These are phyloP conservation scores for Caloboletus inedulis DNA, from an alignment of 1,284 basidiomycete genomes.

Conservation along the genomic window DNA sequence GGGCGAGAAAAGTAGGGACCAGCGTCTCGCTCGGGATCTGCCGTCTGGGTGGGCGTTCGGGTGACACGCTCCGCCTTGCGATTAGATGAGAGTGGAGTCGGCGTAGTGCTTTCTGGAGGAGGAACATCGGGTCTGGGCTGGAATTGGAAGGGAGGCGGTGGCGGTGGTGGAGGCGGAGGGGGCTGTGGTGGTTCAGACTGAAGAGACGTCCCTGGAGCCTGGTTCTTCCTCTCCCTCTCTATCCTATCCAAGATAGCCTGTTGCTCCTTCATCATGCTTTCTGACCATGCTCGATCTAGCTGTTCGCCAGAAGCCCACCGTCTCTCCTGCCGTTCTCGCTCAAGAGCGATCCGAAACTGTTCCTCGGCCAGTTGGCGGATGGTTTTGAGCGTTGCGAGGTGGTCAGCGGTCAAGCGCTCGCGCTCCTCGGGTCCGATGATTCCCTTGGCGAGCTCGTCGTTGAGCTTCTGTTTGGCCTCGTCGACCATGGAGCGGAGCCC, in stretches of 20 bases:
- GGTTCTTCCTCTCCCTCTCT: slow-evolving; percentile 28
- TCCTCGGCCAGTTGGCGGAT: slow-evolving; percentile 41
- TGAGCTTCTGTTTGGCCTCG: slow-evolving; percentile 44
- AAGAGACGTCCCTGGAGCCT: slow-evolving; percentile 1
- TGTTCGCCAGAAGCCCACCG: slow-evolving; percentile 39
- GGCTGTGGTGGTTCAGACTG: slow-evolving; percentile 4
- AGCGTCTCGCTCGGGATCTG: slow-evolving; percentile 25
- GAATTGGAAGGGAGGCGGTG: not conserved
- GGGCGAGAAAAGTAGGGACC: slow-evolving; percentile 17
- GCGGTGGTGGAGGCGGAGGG: not conserved
- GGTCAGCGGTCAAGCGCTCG: slow-evolving; percentile 37
- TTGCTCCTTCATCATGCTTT: slow-evolving; percentile 40
- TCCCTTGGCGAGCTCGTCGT: slow-evolving; percentile 36
- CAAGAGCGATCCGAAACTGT: slow-evolving; percentile 39
- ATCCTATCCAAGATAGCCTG: slow-evolving; percentile 41
- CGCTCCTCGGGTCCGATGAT: slow-evolving; percentile 29
- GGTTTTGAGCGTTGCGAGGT: slow-evolving; percentile 37
- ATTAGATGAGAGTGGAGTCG: slow-evolving; percentile 5
- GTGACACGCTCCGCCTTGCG: slow-evolving; percentile 20
- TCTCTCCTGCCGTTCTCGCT: slow-evolving; percentile 42
- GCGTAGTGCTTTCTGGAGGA: slow-evolving; percentile 10
- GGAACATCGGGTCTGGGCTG: slow-evolving; percentile 7
- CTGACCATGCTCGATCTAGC: slow-evolving; percentile 36
- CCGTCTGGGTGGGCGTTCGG: slow-evolving; percentile 16
- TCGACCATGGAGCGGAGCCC: slow-evolving; percentile 44